Base-by-base conservation (phyloP, 2,329 filamentous ascomycete species). In the Pseudomassariella vexata region DNA sequence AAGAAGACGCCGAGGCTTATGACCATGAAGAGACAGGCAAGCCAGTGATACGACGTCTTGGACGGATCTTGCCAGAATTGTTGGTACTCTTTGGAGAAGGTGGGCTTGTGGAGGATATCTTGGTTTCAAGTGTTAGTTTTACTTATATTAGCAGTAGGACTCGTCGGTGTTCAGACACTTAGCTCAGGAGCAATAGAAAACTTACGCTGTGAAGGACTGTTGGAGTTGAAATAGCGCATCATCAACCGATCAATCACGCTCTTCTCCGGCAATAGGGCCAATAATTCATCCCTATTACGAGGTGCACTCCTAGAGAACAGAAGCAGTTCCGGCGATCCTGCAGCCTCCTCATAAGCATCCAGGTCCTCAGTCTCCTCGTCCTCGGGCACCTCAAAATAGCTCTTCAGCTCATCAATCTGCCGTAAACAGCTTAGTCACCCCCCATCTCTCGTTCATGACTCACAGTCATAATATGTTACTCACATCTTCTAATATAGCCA, bases 401-500 rank as follows among this genome's bases (percentile, higher is more conserved):
- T 61, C 49, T 76, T 75, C 7, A 78, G 55, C 35, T 77, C 72
- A 46, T 77, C 70, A 28, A 78, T 76, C 70, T 77, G 43, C 9
- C 19, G 12, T 11, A 3, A 9, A 32, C 52, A 14, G 48, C 10
- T 12, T 30, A 16, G 18, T 39, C n/a, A 30, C n/a, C n/a, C n/a
- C n/a, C n/a, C n/a, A n/a, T n/a, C n/a, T n/a, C n/a, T n/a, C n/a
- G n/a, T n/a, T n/a, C n/a, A n/a, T n/a, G n/a, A n/a, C n/a, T n/a
- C n/a, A n/a, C n/a, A n/a, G n/a, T n/a, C n/a, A 25, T 23, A 15
- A 26, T 27, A 20, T 11, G 15, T 15, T 24, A 54, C 66, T 61
- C 43, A 76, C 73, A 57, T 78, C 70, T 45, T 77, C 69, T 9
- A 78, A 52, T 51, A 78, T 75, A 3, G 73, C 73, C 57, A 76